Percentiles rank a stretch among this genome's conserved stretches.
These are phyloP conservation scores for Phlebiopsis flavidoalba DNA, from an alignment of 768 basidiomycete species.

Conservation along the genomic window DNA sequence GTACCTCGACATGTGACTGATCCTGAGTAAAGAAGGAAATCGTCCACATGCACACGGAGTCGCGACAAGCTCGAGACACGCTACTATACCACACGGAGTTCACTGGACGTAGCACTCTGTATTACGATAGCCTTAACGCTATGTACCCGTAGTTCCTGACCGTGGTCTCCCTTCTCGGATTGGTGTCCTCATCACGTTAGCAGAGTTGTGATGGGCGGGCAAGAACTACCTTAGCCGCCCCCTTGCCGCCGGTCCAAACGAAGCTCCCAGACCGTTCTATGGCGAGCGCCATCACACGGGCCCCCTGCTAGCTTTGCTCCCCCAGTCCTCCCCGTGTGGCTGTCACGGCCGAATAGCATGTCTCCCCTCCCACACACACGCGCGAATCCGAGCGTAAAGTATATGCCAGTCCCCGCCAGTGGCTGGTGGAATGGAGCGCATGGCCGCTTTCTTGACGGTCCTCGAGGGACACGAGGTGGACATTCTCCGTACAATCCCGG, in stretches of 20 bases:
- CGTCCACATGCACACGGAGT: constrained; percentile 59
- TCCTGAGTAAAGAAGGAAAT: constrained; percentile 92
- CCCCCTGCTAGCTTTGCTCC: constrained; percentile 21
- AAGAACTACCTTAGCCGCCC: constrained; percentile 47
- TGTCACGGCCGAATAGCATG: constrained; percentile 9
- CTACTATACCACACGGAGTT: constrained; percentile 72
- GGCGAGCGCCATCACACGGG: constrained; percentile 6
- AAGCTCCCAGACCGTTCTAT: constrained; percentile 27
- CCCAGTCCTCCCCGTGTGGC: constrained; percentile 7
- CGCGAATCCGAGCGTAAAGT: background rate
- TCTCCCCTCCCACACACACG: too few species aligned
- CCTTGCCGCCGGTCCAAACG: constrained; percentile 69
- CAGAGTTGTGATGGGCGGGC: constrained; percentile 34
- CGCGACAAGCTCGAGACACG: constrained; percentile 51
- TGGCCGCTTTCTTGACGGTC: background rate
- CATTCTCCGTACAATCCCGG: constrained; percentile 7
- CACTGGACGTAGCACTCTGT: constrained; percentile 80
- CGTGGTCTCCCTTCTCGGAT: background rate
- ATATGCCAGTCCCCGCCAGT: constrained; percentile 5
- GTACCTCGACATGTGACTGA: constrained; percentile 67
- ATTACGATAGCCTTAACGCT: too few species aligned
- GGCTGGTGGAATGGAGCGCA: constrained; percentile 1
- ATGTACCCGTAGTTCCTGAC: constrained; percentile 36
- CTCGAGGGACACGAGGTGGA: background rate
- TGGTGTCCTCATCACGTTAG: constrained; percentile 2